Percentiles rank a stretch among this genome's conserved stretches.
Evolutionary conservation across 352 stramenopile species (phyloP).

Genomic region (Salisapilia sapeloensis): DNA sequence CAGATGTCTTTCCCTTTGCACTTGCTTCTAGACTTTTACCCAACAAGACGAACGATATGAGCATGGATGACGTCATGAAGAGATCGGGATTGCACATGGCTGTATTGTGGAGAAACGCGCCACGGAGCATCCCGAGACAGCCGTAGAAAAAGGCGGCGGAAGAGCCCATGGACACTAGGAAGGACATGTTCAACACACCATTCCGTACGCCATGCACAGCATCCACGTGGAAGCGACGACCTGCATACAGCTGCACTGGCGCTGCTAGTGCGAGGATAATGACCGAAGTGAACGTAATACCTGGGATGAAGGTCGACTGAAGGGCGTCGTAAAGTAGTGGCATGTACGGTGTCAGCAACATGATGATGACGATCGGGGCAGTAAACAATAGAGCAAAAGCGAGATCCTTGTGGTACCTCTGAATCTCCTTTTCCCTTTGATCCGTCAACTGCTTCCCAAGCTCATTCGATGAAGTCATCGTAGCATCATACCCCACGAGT

Average conservation of each 20-base stretch:
- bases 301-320: slow-evolving; percentile 28
- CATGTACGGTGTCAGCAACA: slow-evolving; percentile 82
- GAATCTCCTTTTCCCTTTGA: slow-evolving; percentile 65
- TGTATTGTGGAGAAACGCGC: slow-evolving; percentile 37
- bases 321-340: slow-evolving; percentile 22
- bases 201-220: slow-evolving; percentile 86
- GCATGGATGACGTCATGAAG: slow-evolving; percentile 97
- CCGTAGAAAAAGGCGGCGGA: slow-evolving; percentile 94
- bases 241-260: slow-evolving; percentile 92
- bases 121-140: slow-evolving; percentile 74
- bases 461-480: slow-evolving; percentile 41
- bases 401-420: slow-evolving; percentile 70
- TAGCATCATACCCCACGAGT: slow-evolving; percentile 80
- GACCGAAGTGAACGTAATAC: slow-evolving; percentile 60
- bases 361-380: slow-evolving; percentile 86
- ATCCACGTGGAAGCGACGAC: slow-evolving; percentile 87
- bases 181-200: slow-evolving; percentile 90
- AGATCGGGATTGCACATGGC: slow-evolving; percentile 68
- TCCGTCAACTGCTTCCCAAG: slow-evolving; percentile 67
- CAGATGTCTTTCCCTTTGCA: slow-evolving; percentile 87
- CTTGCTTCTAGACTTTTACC: slow-evolving; percentile 95
- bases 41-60: slow-evolving; percentile 96
- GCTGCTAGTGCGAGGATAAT: slow-evolving; percentile 78
- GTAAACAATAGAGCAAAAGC: slow-evolving; percentile 84
- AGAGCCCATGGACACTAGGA: slow-evolving; percentile 93